These are phyloP conservation scores for Neoscytalidium dimidiatum DNA, from an alignment of 2,329 filamentous ascomycete species.

Conservation along the genomic window DNA sequence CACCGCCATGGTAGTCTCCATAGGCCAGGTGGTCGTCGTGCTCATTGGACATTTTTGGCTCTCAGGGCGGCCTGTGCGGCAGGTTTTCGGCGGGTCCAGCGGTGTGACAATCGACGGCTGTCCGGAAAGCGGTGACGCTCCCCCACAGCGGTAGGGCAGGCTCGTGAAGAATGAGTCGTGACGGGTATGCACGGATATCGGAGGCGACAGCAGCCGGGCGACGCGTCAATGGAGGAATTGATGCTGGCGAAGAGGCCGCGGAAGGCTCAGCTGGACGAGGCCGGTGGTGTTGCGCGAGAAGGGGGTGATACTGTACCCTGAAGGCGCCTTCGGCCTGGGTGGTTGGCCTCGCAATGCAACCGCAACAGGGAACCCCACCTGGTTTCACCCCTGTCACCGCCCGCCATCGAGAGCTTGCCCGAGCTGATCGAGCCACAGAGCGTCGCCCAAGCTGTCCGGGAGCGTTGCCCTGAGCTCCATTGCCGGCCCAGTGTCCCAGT, in stretches of 20 bases:
- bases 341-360: conserved; percentile 7
- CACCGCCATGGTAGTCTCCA: conserved; percentile 50
- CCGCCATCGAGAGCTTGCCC: not conserved
- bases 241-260: not conserved
- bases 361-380: not conserved
- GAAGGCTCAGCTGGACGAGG: not conserved
- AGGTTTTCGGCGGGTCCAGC: conserved; percentile 18
- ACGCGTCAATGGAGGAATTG: conserved; percentile 4
- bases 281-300: conserved; percentile 2
- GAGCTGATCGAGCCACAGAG: no score
- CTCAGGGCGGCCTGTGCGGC: not conserved
- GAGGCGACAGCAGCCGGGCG: not conserved
- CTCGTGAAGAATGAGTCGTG: conserved; percentile 25
- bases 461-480: not conserved
- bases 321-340: not conserved
- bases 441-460: not conserved
- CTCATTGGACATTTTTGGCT: conserved; percentile 8
- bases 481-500: not conserved
- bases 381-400: not conserved
- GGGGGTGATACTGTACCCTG: not conserved
- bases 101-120: conserved; percentile 12
- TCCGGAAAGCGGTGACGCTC: conserved; percentile 15
- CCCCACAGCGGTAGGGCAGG: conserved; percentile 14
- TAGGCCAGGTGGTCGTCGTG: conserved; percentile 58
- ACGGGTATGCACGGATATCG: not conserved